Conservation (phyloP, 1,284 basidiomycete species). For the Leccinum solheimii region DNA sequence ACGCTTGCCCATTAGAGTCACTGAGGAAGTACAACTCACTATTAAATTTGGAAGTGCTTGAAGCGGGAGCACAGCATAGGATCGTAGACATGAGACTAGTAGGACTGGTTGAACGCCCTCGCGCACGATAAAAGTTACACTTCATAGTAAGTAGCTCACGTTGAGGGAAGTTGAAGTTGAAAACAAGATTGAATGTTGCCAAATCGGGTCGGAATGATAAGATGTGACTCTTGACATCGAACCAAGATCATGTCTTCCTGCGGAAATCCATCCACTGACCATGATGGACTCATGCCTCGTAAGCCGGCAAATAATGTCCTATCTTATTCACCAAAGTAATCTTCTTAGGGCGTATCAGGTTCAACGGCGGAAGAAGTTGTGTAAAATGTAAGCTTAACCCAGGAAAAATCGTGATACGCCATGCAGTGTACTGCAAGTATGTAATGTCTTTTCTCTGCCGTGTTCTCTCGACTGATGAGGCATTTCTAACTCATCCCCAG, state of each 20-base stretch:
- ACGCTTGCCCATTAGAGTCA: neutral
- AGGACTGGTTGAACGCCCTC: neutral
- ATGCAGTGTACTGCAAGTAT: constrained; percentile 82
- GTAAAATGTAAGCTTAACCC: constrained; percentile 65
- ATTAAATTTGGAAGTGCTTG: neutral
- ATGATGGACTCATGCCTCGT: constrained; percentile 66
- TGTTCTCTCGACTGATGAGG: neutral
- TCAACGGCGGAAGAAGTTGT: constrained; percentile 63
- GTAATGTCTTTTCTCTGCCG: constrained; percentile 17
- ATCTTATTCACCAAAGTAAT: neutral
- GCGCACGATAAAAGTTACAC: neutral
- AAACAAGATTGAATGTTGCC: neutral
- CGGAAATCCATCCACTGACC: constrained; percentile 58
- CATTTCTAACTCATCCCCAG: constrained; percentile 37
- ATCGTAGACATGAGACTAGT: neutral
- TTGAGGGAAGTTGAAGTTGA: neutral
- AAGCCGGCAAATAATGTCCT: constrained; percentile 27
- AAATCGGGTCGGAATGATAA: neutral
- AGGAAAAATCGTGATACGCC: constrained; percentile 72
- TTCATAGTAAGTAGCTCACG: neutral
- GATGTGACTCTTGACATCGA: neutral
- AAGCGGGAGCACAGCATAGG: neutral
- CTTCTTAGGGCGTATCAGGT: constrained; percentile 55
- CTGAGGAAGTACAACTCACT: neutral
- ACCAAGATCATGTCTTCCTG: constrained; percentile 45